Evolutionary conservation across 2,329 filamentous ascomycete genomes (phyloP), one percentile per base, ranked within the genome.

Genomic region (Cytospora leucostoma): DNA sequence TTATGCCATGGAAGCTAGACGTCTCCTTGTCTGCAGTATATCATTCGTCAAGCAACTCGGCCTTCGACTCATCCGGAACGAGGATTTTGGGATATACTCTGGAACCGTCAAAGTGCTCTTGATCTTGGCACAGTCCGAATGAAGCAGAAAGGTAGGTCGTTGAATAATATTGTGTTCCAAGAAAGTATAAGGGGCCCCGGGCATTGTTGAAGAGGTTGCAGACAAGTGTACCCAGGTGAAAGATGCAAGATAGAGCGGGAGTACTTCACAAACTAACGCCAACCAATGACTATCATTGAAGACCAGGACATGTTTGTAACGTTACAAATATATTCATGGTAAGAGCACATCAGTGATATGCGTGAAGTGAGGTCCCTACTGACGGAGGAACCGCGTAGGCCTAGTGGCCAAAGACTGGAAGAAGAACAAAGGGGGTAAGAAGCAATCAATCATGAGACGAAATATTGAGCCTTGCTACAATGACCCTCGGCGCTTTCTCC

Each of bases 1-100:
- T 63, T 73, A 21, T 68, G 67, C 57, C 55, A 70, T 10, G 58
- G 66, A 19, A 67, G 68, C 19, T 53, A 66, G 7, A 55, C 50
- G 13, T 38, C 57, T 71, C 21, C 52, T 59, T 51, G 32, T 51
- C 10, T 52, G 69, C 6, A 38, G 32, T n/a, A 47, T 35, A 7
- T 50, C 59, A 3, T 51, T 63, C 11, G 40, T 35, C 12, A 47
- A 56, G n/a, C 8, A 56, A 15, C 10, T 10, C 0, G 33, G 40
- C 11, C 1, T 50, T 5, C 2, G 10, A 10, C 3, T 5, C 33
- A 15, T 19, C 7, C 13, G 13, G 3, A 5, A 6, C 5, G 1
- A 11, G 34, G 19, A 2, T 13, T 32, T 40, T 27, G 32, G 11
- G 40, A 61, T 27, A 44, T 10, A 21, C 27, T 27, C 27, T 27